phyloP scores from a whole-genome alignment of 2,329 filamentous ascomycete species.

The Colletotrichum godetiae region DNA sequence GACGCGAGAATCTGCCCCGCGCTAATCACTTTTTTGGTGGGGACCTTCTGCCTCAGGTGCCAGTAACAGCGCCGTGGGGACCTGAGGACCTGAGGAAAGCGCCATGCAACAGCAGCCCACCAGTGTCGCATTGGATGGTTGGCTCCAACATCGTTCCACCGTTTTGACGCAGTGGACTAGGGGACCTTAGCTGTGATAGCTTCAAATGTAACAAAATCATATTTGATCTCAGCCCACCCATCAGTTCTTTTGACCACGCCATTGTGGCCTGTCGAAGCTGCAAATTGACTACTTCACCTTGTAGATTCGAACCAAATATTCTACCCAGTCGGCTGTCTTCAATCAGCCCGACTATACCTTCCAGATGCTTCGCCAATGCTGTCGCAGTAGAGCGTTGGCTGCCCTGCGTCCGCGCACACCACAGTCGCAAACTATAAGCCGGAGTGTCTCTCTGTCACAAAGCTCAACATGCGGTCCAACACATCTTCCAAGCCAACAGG shows the following conservation, averaged over 20 bases:
- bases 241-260: neutral
- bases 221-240: neutral
- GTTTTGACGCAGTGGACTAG: constrained; percentile 3
- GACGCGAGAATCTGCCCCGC: constrained; percentile 34
- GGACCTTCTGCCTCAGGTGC: constrained; percentile 37
- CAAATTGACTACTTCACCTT: neutral
- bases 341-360: neutral
- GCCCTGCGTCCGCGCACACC: constrained; percentile 7
- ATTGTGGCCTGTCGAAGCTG: neutral
- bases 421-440: neutral
- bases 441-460: neutral
- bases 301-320: neutral
- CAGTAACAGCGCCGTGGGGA: neutral
- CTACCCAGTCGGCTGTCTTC: neutral
- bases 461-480: neutral
- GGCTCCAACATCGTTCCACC: constrained; percentile 4
- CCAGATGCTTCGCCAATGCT: constrained; percentile 34
- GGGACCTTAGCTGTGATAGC: constrained; percentile 25
- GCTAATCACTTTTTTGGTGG: constrained; percentile 41
- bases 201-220: constrained; percentile 18
- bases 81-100: neutral
- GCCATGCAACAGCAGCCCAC: constrained; percentile 8
- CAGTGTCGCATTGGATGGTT: neutral
- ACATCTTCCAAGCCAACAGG: neutral
- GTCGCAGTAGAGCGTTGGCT: constrained; percentile 28